Conservation (phyloP, 352 stramenopile species). For the Globisporangium iwayamae region DNA sequence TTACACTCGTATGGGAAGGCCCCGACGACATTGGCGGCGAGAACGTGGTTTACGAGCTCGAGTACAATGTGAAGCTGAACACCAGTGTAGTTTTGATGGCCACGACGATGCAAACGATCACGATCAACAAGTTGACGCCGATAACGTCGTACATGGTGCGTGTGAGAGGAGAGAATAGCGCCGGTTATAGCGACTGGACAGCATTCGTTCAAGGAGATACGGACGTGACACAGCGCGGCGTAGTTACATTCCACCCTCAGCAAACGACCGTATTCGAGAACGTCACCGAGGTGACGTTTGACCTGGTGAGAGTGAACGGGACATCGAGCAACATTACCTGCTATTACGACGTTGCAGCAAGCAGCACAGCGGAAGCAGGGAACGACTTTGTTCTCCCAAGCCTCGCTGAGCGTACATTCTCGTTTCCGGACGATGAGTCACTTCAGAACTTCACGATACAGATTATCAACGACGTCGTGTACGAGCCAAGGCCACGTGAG, state of each 20-base stretch:
- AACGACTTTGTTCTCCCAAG: slow-evolving; percentile 32
- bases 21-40: slow-evolving; percentile 42
- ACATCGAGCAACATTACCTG: slow-evolving; percentile 42
- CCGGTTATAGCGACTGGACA: slow-evolving; percentile 37
- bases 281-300: slow-evolving; percentile 22
- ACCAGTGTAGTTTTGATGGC: background rate
- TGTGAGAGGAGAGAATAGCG: slow-evolving; percentile 34
- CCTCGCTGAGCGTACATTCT: slow-evolving; percentile 18
- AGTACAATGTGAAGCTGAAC: slow-evolving; percentile 16
- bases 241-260: slow-evolving; percentile 21
- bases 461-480: slow-evolving; percentile 42
- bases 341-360: slow-evolving; percentile 17
- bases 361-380: slow-evolving; percentile 24
- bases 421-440: slow-evolving; percentile 35
- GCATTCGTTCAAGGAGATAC: slow-evolving; percentile 24
- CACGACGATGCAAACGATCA: slow-evolving; percentile 4
- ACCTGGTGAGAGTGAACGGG: slow-evolving; percentile 45
- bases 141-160: slow-evolving; percentile 36
- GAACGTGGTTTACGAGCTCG: slow-evolving; percentile 31
- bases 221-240: slow-evolving; percentile 41
- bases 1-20: slow-evolving; percentile 35
- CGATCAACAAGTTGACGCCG: slow-evolving; percentile 25
- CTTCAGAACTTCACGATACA: slow-evolving; percentile 32
- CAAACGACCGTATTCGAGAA: slow-evolving; percentile 44
- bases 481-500: slow-evolving; percentile 21